Base-by-base conservation (phyloP, 1,139 yeast species). In the Candida frijolesensis region DNA sequence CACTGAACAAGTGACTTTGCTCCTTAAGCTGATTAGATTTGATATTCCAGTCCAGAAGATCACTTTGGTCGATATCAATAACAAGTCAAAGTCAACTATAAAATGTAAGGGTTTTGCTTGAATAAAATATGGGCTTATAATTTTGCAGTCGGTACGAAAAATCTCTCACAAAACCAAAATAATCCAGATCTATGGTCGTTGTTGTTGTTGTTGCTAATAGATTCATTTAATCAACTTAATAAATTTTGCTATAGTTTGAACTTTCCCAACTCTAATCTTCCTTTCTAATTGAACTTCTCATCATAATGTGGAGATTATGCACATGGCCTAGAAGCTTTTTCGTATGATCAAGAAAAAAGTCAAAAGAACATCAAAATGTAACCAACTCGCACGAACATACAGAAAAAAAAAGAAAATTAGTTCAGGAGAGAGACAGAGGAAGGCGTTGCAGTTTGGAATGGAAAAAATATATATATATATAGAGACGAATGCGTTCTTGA, bases 61-160 rank as follows among this genome's bases (percentile, higher is more conserved):
- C n/a, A 41, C 49, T 19, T 46, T 53, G 40, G 40, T 50, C 38
- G 56, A 53, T 47, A 42, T 47, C 9, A 53, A 51, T 39, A 51
- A 51, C 35, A 43, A 42, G 15, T 53, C 56, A 16, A 51, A 46
- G 39, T 15, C 35, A 8, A 27, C 6, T 4, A 44, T 44, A 10
- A 35, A 44, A 7, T 12, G 19, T 25, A 38, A 22, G 30, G 12
- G 27, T 38, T 12, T 38, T 8, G 7, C 3, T 25, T 38, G 32
- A 38, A 38, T 11, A 12, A 19, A 25, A 25, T 25, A 25, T 25
- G 8, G 29, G 29, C 29, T 4, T 25, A 25, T 25, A 32, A n/a
- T 22, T 22, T 38, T 38, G 42, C 32, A 38, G 16, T 38, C 32
- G n/a, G 7, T 11, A 11, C 11, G 1, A 11, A 22, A 37, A 12